A percentile compares a stretch with the other conserved stretches of the same genome.
Evolutionary conservation across 139 green algal genomes (phyloP).

Genomic region (Coccomyxa sp.): DNA sequence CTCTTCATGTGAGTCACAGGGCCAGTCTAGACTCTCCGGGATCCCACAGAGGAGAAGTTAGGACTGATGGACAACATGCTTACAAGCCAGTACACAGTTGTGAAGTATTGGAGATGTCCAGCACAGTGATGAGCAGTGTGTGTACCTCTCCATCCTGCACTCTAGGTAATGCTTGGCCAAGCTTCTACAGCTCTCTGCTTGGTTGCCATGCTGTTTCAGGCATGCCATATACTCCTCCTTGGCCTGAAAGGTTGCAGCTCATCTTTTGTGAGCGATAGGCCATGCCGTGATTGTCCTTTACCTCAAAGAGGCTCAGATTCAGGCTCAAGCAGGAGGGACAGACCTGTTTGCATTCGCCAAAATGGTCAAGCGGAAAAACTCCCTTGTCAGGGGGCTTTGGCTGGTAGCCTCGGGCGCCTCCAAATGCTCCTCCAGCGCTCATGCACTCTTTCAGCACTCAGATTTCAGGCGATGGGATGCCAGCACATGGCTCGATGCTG

Average conservation of each 20-base stretch:
- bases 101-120: too few species aligned
- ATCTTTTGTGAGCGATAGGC: background rate
- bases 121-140: too few species aligned
- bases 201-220: slow-evolving; percentile 53
- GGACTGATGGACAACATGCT: too few species aligned
- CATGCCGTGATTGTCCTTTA: background rate
- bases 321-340: background rate
- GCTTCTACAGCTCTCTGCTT: slow-evolving; percentile 60
- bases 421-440: slow-evolving; percentile 48
- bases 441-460: slow-evolving; percentile 9
- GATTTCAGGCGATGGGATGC: too few species aligned
- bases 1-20: too few species aligned
- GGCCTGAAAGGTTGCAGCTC: slow-evolving; percentile 35
- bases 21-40: too few species aligned
- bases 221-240: slow-evolving; percentile 80
- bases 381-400: slow-evolving; percentile 90
- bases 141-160: slow-evolving; percentile 94
- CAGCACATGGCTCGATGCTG: too few species aligned
- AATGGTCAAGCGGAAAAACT: slow-evolving; percentile 96
- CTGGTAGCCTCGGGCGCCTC: slow-evolving; percentile 52
- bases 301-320: background rate
- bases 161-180: slow-evolving; percentile 78
- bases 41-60: too few species aligned
- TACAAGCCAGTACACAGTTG: too few species aligned
- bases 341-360: slow-evolving; percentile 87